A percentile compares a stretch with the other conserved stretches of the same genome.
These are phyloP conservation scores for Solanum pinnatisectum DNA, from an alignment of 257 asterid genomes.

Conservation along the genomic window DNA sequence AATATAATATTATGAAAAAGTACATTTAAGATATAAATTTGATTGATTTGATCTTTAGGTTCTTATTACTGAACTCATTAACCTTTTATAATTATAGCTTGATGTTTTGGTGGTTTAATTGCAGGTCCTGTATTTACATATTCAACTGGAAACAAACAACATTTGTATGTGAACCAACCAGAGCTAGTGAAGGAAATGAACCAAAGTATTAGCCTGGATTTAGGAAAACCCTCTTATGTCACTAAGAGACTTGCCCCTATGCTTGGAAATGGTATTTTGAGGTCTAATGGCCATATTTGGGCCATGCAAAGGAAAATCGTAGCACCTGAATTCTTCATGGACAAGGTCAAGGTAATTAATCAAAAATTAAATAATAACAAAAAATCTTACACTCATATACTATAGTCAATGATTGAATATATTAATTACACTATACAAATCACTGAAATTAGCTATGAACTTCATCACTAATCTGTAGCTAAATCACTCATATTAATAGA, in stretches of 20 bases:
- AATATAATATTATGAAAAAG: no score
- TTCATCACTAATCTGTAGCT: not conserved
- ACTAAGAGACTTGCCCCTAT: conserved; percentile 80
- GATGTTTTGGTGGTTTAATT: not conserved
- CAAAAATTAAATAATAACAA: not conserved
- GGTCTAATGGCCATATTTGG: conserved; percentile 78
- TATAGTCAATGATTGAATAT: not conserved
- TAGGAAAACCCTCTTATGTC: conserved; percentile 75
- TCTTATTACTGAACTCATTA: not conserved
- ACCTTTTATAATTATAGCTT: not conserved
- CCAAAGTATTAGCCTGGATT: conserved; percentile 27
- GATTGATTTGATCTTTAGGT: not conserved
- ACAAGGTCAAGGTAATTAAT: conserved; percentile 69
- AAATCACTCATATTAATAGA: not conserved
- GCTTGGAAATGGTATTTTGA: conserved; percentile 83
- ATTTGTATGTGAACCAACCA: conserved; percentile 63
- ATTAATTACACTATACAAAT: not conserved
- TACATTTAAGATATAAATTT: no score
- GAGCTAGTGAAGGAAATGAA: conserved; percentile 75
- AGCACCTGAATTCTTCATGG: conserved; percentile 75
- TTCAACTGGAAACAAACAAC: conserved; percentile 69
- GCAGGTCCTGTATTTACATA: conserved; percentile 63
- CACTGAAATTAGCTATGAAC: not conserved
- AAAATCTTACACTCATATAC: not conserved
- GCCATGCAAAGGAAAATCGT: conserved; percentile 71